These are phyloP conservation scores for Fragaria ananassa DNA, from an alignment of 306 rosid species.

Conservation along the genomic window DNA sequence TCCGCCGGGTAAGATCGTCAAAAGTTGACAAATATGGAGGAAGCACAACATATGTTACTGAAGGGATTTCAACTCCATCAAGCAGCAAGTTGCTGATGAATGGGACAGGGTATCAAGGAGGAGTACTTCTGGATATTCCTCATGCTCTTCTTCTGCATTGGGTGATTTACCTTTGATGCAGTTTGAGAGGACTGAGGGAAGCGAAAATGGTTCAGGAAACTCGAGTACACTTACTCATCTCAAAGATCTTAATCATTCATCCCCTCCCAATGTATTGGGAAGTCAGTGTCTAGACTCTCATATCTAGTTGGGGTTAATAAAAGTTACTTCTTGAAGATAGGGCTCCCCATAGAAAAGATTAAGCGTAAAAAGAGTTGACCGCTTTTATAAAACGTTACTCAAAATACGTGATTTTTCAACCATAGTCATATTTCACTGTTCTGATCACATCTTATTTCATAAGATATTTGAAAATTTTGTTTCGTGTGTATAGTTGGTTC, in stretches of 20 bases:
- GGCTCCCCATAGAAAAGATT: too few species aligned
- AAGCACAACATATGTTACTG: slow-evolving; percentile 22
- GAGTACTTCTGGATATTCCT: slow-evolving; percentile 40
- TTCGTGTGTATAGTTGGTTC: too few species aligned
- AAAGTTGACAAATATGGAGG: slow-evolving; percentile 27
- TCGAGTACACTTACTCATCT: slow-evolving; percentile 15
- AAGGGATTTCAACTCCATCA: slow-evolving; percentile 20
- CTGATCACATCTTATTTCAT: too few species aligned
- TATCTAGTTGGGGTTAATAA: too few species aligned
- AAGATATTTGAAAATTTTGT: too few species aligned
- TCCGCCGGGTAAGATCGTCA: slow-evolving; percentile 43
- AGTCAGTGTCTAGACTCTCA: too few species aligned
- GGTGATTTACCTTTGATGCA: slow-evolving; percentile 34
- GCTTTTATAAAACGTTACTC: too few species aligned
- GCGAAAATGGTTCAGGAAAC: slow-evolving; percentile 36
- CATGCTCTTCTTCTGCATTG: slow-evolving; percentile 34
- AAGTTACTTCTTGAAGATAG: too few species aligned
- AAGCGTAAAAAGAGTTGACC: too few species aligned
- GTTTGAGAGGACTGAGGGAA: slow-evolving; percentile 26
- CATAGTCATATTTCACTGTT: too few species aligned
- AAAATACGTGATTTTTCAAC: too few species aligned
- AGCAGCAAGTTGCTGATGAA: slow-evolving; percentile 24
- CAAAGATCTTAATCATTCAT: slow-evolving; percentile 38
- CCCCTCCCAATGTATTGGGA: slow-evolving; percentile 64
- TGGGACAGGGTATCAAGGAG: slow-evolving; percentile 31